Evolutionary conservation across 257 asterid species (phyloP).

Genomic region (Solanum bulbocastanum): DNA sequence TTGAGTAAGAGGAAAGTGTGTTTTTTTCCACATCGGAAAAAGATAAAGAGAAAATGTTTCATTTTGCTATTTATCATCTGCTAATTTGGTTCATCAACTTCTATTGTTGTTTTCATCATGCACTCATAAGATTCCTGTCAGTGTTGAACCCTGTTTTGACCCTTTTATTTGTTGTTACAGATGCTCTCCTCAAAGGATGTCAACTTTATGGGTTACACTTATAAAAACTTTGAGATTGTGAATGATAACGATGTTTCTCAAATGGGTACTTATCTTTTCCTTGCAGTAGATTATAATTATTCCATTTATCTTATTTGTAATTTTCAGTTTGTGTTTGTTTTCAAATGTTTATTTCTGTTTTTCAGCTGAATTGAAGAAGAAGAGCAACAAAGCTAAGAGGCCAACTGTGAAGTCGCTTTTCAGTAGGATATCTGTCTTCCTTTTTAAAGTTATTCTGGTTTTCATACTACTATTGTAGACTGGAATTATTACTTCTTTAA

Average conservation of each 20-base stretch:
- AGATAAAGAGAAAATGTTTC: background rate
- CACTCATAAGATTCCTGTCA: background rate
- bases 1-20: background rate
- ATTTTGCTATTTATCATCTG: background rate
- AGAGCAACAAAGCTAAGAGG: slow-evolving; percentile 72
- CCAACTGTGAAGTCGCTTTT: slow-evolving; percentile 93
- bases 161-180: slow-evolving; percentile 31
- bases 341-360: slow-evolving; percentile 1
- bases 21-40: background rate
- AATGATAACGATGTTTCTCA: slow-evolving; percentile 86
- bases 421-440: slow-evolving; percentile 42
- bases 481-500: background rate
- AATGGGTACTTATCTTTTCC: slow-evolving; percentile 38
- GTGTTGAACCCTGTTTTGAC: background rate
- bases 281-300: background rate
- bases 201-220: slow-evolving; percentile 97
- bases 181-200: slow-evolving; percentile 96
- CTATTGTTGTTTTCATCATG: background rate
- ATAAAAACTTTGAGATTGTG: slow-evolving; percentile 87
- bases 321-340: background rate
- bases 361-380: slow-evolving; percentile 88
- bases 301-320: background rate
- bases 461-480: background rate
- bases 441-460: background rate
- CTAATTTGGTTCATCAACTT: background rate